Percentiles rank a stretch among this genome's conserved stretches.
Conservation (phyloP, 148 eudicot genomes). For the Camellia granthamiana region DNA sequence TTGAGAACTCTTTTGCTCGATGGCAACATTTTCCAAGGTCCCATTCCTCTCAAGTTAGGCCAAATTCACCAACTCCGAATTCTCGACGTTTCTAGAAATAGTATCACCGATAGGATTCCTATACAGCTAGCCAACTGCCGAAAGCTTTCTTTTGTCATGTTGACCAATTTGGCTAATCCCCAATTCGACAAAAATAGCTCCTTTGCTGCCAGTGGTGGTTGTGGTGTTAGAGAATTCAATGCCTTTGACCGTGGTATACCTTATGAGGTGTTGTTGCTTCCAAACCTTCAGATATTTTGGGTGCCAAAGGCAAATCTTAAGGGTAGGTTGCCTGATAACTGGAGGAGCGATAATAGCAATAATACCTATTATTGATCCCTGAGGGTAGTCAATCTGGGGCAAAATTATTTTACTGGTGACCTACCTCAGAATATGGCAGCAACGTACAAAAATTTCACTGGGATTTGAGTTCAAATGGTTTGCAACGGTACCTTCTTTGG, state of each 20-base stretch:
- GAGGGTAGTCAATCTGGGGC: conserved; percentile 41
- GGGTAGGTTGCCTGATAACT: conserved; percentile 36
- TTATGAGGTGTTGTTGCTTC: conserved; percentile 38
- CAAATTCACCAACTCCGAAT: conserved; percentile 35
- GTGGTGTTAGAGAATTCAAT: conserved; percentile 39
- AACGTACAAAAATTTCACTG: conserved; percentile 47
- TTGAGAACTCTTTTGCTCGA: conserved; percentile 55
- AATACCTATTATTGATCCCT: conserved; percentile 17
- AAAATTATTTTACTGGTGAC: conserved; percentile 44
- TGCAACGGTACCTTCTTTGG: conserved; percentile 38
- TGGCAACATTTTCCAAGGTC: conserved; percentile 48
- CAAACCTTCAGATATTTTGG: conserved; percentile 51
- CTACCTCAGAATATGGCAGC: conserved; percentile 30
- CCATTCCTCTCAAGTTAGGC: conserved; percentile 46
- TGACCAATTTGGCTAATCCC: conserved; percentile 37
- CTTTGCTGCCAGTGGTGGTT: conserved; percentile 12
- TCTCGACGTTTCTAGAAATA: conserved; percentile 63
- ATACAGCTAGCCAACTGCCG: conserved; percentile 38
- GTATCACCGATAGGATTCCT: conserved; percentile 48
- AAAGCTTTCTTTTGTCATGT: conserved; percentile 40
- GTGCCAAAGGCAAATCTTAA: conserved; percentile 59
- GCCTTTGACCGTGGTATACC: conserved; percentile 53
- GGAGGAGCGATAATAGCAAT: conserved; percentile 16
- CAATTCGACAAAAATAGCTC: conserved; percentile 26
- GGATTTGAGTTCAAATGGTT: conserved; percentile 52